Base-by-base conservation (phyloP, 2,329 filamentous ascomycete species). In the Ciborinia camelliae region DNA sequence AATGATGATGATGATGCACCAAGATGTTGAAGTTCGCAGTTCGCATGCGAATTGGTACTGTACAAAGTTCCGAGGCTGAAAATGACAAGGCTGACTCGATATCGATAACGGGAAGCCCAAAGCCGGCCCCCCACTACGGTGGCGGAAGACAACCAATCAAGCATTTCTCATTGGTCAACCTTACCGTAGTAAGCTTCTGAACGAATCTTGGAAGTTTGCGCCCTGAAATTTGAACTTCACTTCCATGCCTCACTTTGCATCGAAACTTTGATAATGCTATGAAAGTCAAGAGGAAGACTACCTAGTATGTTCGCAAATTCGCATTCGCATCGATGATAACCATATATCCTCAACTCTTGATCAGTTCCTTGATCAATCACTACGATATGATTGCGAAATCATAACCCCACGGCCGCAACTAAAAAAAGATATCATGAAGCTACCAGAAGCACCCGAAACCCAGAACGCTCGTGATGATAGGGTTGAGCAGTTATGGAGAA, bases 401-500 rank as follows among this genome's bases (percentile, higher is more conserved):
- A 66, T 72, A 68, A 69, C 65, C 66, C 47, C 51, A 57, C 43
- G 62, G 28, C 54, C 62, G 62, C 62, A 53, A 53, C 45, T 52
- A 20, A 60, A 55, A 57, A 35, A 60, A 60, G 35, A 64, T 61
- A 64, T 47, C 41, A 65, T 61, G 57, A 55, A 66, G 54, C 32
- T 65, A 66, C 74, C 75, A 73, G 90, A 91, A 83, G 82, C 91
- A 80, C 83, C 81, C 76, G 91, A 95, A 80, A 88, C 88, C 73
- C 85, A 90, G 77, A 89, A 89, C 78, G 85, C 90, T 79, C 87
- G 90, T 75, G 91, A 96, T 79, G 84, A 86, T 77, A 86, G 93
- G 74, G 86, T 97, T 73, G 88, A 92, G 79, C 84, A 87, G 76
- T 85, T 98, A 74, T 98, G 94, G 93, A 81, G 81, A 75, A 88